Percentiles rank a stretch among this genome's conserved stretches.
phyloP scores from a whole-genome alignment of 2,329 filamentous ascomycete genomes.

The Fusarium chlamydosporum region DNA sequence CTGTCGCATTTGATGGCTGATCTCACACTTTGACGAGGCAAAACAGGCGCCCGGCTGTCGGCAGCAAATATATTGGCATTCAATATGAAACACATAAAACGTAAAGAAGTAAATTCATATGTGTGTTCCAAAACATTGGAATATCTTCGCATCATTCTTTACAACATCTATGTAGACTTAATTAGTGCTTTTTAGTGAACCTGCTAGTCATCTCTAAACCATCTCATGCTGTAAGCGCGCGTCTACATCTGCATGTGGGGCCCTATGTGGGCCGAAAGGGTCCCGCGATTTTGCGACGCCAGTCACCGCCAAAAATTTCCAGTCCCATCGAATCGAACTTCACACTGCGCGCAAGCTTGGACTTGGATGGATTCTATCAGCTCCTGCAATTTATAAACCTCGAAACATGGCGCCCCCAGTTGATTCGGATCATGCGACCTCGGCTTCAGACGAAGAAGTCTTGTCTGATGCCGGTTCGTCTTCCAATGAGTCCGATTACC shows the following conservation, averaged over 20 bases:
- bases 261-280: constrained; percentile 23
- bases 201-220: constrained; percentile 6
- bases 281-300: constrained; percentile 44
- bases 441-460: constrained; percentile 37
- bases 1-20: constrained; percentile 29
- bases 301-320: constrained; percentile 51
- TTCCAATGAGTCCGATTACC: constrained; percentile 64
- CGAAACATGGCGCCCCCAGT: constrained; percentile 43
- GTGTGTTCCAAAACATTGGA: background rate
- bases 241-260: constrained; percentile 43
- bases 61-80: constrained; percentile 5
- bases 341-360: constrained; percentile 23
- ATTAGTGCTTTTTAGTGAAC: background rate
- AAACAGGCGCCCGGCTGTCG: constrained; percentile 35
- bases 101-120: background rate
- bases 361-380: constrained; percentile 30
- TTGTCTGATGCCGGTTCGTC: constrained; percentile 41
- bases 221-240: constrained; percentile 49
- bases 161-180: background rate
- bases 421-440: constrained; percentile 39
- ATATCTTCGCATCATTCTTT: background rate
- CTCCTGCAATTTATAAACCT: constrained; percentile 47
- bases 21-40: constrained; percentile 30
- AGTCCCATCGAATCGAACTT: constrained; percentile 26
- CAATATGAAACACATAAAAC: background rate